Evolutionary conservation across 164 flowering plant genomes (phyloP).

Genomic region (Nymphaea colorata): DNA sequence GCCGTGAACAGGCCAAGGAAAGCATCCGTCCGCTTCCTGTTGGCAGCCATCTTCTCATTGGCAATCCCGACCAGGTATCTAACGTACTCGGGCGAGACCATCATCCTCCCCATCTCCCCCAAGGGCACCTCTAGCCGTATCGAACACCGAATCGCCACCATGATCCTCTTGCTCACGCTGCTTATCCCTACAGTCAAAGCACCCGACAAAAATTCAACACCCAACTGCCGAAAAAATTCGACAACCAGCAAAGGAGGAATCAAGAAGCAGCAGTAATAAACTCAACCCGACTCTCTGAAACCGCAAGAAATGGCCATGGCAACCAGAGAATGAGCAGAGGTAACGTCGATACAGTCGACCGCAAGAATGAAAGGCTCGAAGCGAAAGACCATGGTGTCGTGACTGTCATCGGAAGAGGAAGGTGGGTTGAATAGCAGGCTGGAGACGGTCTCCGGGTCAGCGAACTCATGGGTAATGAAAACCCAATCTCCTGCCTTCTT

Average conservation of each 20-base stretch:
- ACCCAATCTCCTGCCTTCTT: conserved; percentile 74
- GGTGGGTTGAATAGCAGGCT: conserved; percentile 30
- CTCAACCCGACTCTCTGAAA: conserved; percentile 56
- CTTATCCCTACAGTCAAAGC: conserved; percentile 33
- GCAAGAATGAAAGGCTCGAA: conserved; percentile 86
- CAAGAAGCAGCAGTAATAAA: background rate
- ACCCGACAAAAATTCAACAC: background rate
- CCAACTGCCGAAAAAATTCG: background rate
- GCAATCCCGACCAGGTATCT: conserved; percentile 56
- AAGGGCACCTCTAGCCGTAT: conserved; percentile 84
- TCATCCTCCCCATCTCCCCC: conserved; percentile 28
- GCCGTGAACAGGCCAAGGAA: conserved; percentile 19
- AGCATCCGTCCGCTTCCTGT: conserved; percentile 54
- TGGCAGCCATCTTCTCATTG: conserved; percentile 66
- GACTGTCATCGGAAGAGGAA: background rate
- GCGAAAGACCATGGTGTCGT: conserved; percentile 43
- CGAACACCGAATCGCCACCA: conserved; percentile 69
- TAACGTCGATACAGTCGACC: conserved; percentile 53
- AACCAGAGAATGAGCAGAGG: conserved; percentile 53
- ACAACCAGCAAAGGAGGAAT: background rate
- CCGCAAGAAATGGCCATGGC: conserved; percentile 54
- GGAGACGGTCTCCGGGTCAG: conserved; percentile 35
- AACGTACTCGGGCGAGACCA: conserved; percentile 61
- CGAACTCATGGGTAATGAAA: conserved; percentile 58
- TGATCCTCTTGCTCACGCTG: conserved; percentile 46